Conservation (phyloP, 768 basidiomycete species). For the Lactifluus echinatus region DNA sequence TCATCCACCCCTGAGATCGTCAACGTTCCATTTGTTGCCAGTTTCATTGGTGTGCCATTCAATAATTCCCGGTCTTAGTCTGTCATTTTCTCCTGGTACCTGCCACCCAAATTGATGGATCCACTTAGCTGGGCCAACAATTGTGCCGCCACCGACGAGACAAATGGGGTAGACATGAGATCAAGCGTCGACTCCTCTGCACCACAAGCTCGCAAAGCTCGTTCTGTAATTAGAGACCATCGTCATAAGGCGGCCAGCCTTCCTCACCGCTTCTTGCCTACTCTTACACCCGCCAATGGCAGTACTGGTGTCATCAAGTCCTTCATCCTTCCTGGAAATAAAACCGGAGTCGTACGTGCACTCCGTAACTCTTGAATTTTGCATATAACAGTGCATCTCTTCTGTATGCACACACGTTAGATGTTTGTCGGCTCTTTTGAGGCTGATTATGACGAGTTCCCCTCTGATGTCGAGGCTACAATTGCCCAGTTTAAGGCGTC, state of each 20-base stretch:
- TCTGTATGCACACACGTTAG: constrained; percentile 24
- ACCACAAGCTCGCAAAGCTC: too few species aligned
- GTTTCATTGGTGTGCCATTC: constrained; percentile 39
- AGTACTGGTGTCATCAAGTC: constrained; percentile 43
- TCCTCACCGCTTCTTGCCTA: constrained; percentile 41
- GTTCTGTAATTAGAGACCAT: neutral
- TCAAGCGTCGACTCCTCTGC: too few species aligned
- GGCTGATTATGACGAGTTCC: constrained; percentile 43
- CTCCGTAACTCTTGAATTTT: neutral
- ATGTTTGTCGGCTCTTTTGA: constrained; percentile 57
- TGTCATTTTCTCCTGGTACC: constrained; percentile 20
- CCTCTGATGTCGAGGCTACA: constrained; percentile 39
- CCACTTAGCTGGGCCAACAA: constrained; percentile 40
- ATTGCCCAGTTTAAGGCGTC: constrained; percentile 38
- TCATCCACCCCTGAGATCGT: too few species aligned
- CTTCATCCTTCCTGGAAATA: constrained; percentile 45
- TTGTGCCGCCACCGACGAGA: constrained; percentile 30
- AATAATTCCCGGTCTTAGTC: constrained; percentile 45
- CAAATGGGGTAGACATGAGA: too few species aligned
- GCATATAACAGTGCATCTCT: neutral
- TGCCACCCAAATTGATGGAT: neutral
- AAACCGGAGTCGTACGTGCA: constrained; percentile 48
- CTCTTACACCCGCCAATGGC: constrained; percentile 36
- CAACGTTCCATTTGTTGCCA: constrained; percentile 33
- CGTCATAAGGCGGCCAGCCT: constrained; percentile 34